Conservation (phyloP, 2,329 filamentous ascomycete genomes). For the Helminthosporium solani region DNA sequence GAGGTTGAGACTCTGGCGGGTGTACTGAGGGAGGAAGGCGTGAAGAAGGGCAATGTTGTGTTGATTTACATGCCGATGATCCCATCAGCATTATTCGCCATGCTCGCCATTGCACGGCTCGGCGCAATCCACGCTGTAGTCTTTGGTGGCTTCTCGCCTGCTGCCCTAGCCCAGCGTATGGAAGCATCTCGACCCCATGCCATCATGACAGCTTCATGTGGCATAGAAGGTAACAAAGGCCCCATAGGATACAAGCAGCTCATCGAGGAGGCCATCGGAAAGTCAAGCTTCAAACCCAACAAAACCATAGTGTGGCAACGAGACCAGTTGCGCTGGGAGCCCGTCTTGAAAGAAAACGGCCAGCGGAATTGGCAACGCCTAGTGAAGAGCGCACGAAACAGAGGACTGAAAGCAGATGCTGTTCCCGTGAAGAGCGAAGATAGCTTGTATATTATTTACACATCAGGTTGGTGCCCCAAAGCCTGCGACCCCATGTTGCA, state of each 20-base stretch:
- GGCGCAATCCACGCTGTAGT: constrained; percentile 90
- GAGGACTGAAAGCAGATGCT: constrained; percentile 68
- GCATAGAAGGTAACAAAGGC: constrained; percentile 82
- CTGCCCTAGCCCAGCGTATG: constrained; percentile 82
- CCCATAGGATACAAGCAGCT: constrained; percentile 69
- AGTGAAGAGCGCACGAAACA: constrained; percentile 66
- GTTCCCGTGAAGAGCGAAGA: constrained; percentile 79
- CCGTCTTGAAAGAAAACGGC: constrained; percentile 63
- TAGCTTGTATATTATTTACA: constrained; percentile 87
- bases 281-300: constrained; percentile 69
- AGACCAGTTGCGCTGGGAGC: constrained; percentile 72
- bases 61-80: constrained; percentile 98
- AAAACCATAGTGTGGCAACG: constrained; percentile 83
- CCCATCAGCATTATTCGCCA: constrained; percentile 80
- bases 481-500: too few species aligned
- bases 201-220: constrained; percentile 87
- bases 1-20: constrained; percentile 83
- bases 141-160: constrained; percentile 85
- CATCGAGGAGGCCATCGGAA: constrained; percentile 69
- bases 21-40: constrained; percentile 77
- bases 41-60: constrained; percentile 81
- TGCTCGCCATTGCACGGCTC: constrained; percentile 76
- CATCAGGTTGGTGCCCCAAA: constrained; percentile 55
- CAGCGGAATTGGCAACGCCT: constrained; percentile 79
- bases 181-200: constrained; percentile 74